These are phyloP conservation scores for Paraphoma sp. DNA, from an alignment of 2,329 filamentous ascomycete genomes.

Conservation along the genomic window DNA sequence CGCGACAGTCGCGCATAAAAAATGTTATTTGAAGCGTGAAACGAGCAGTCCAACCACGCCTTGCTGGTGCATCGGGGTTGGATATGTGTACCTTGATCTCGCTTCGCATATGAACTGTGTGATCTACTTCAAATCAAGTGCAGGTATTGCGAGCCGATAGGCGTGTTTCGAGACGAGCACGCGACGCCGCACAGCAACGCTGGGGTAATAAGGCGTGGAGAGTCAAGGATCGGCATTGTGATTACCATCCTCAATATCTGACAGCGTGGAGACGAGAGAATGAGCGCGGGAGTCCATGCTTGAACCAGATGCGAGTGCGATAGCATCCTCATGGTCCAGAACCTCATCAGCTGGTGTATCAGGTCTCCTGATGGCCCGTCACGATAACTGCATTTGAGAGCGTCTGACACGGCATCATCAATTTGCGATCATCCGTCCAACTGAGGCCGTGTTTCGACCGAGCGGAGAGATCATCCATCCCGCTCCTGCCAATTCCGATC, in stretches of 20 bases:
- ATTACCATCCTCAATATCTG: conserved; percentile 14
- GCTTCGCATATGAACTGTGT: conserved; percentile 1
- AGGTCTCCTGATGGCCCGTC: conserved; percentile 1
- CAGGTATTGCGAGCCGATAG: conserved; percentile 8
- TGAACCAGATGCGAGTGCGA: conserved; percentile 4
- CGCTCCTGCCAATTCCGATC: conserved; percentile 9
- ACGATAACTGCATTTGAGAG: not conserved
- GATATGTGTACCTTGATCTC: not conserved
- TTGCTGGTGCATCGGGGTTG: not conserved
- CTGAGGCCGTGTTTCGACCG: conserved; percentile 29
- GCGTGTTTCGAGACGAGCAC: conserved; percentile 16
- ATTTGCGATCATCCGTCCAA: conserved; percentile 16
- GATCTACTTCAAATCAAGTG: not conserved
- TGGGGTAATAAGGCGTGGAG: conserved; percentile 17
- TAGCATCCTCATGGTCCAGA: not conserved
- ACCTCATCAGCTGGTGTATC: conserved; percentile 3
- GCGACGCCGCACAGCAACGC: conserved; percentile 4
- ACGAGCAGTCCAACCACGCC: not conserved
- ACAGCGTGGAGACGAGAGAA: conserved; percentile 20
- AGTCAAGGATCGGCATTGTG: conserved; percentile 22
- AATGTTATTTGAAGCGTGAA: not conserved
- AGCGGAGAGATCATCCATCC: conserved; percentile 18
- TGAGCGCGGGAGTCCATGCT: conserved; percentile 11
- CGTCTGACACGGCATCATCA: conserved; percentile 11
- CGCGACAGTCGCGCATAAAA: conserved; percentile 6